Base-by-base conservation (phyloP, 116 monocot genomes). In the Iris pallida region DNA sequence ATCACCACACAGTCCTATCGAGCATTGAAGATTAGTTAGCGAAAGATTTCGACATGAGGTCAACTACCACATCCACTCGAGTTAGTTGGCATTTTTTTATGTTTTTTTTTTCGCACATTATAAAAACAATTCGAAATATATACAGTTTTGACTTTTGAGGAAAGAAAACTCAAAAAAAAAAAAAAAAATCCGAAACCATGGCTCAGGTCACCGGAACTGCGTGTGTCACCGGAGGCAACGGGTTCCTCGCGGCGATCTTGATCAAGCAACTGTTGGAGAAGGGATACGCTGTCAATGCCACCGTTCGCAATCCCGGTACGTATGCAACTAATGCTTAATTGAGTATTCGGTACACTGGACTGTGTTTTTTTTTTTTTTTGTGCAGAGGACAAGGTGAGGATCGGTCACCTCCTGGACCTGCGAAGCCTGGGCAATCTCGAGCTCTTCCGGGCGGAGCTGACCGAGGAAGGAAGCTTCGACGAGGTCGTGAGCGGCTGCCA, bases 401-500 rank as follows among this genome's bases (percentile, higher is more conserved):
- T 66, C 15, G 58, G 69, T n/a, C 81, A 81, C 20, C 53, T 83
- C 11, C 20, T 10, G 13, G 66, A 71, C 30, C 19, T 88, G 71
- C 71, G 59, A 63, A 66, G 59, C 6, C 57, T 83, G 7, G 83
- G 87, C 8, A 61, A 54, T 1, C 42, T 87, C 71, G 67, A 64
- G 20, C 40, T 87, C 16, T 72, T 78, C 67, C 58, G 68, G 10
- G 87, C 80, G 6, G 83, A 87, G 48, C 49, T 87, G 61, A 20
- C 20, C 4, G 80, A 67, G 14, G 75, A 78, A 17, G 87, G 80
- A 40, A 83, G 80, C 74, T 83, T 87, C 18, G 87, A 83, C 14
- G 83, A 71, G 47, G 87, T 80, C 0, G 65, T 87, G 15, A 46
- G 19, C n/a, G 80, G 83, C 46, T 87, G 87, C 42, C 16, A 77